Base-by-base conservation (phyloP, 2,329 filamentous ascomycete genomes). In the Lachnellula suecica region DNA sequence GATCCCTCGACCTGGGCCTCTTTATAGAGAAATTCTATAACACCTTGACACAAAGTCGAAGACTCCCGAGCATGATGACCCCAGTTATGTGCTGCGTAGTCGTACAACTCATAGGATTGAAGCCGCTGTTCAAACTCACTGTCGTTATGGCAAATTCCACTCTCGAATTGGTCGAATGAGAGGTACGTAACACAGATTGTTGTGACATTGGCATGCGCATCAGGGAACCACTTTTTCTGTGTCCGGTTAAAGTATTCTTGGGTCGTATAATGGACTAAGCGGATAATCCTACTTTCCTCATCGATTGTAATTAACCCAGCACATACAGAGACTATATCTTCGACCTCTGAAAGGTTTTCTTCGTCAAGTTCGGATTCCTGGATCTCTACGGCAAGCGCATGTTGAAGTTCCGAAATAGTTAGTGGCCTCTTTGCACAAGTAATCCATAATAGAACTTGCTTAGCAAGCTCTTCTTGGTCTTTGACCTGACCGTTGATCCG, bases 331-430 rank as follows among this genome's bases (percentile, higher is more conserved):
- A 61, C 42, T 20, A 61, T 56, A 17, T 57, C 49, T 51, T 56
- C 53, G n/a, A 59, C 37, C 1, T 60, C 41, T 41, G 68, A 54
- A 0, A 76, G 19, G 19, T 72, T 71, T 0, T 73, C 66, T 42
- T 66, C 20, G 4, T 75, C 68, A 10, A 77, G 45, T 1, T 62
- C 50, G 0, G 44, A 0, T 2, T 59, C 38, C 0, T 56, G 66
- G 2, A 47, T 1, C 35, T 73, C 68, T 0, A 74, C 59, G 0
- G 71, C 74, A 13, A 80, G 65, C 0, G 74, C 75, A 54, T 77
- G 67, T 45, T 68, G 67, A 4, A 79, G 64, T 51, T 78, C 73
- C 1, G 17, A 0, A 1, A 50, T 62, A 1, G 53, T 67, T 0
- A 79, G 53, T 0, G 60, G 68, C 37, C 68, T 64, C 41, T 60